These are phyloP conservation scores for Penicillium olsonii DNA, from an alignment of 2,329 filamentous ascomycete species.

Conservation along the genomic window DNA sequence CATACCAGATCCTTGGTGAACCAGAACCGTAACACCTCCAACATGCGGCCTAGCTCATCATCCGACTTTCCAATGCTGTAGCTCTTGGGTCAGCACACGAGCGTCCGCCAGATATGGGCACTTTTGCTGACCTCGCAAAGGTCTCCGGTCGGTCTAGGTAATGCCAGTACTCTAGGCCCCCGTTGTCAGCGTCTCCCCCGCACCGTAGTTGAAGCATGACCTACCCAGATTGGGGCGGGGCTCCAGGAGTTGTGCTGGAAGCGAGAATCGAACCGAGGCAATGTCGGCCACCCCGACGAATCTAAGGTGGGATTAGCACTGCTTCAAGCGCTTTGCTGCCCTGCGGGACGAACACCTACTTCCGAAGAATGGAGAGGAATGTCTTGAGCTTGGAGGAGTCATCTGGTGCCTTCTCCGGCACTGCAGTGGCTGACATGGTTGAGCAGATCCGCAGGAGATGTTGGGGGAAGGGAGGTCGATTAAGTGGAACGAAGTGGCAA, in stretches of 20 bases:
- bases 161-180: conserved; percentile 83
- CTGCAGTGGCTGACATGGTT: conserved; percentile 35
- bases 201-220: conserved; percentile 8
- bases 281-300: conserved; percentile 97
- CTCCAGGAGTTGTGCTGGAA: conserved; percentile 92
- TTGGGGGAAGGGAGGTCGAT: neutral
- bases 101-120: conserved; percentile 18
- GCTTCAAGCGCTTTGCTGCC: neutral
- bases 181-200: conserved; percentile 17
- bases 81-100: conserved; percentile 39
- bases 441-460: conserved; percentile 4
- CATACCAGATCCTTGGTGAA: conserved; percentile 87
- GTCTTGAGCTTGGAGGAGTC: conserved; percentile 88
- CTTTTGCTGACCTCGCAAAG: conserved; percentile 63
- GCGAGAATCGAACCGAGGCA: conserved; percentile 90
- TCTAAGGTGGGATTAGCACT: conserved; percentile 50
- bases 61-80: conserved; percentile 80
- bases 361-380: conserved; percentile 83
- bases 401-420: conserved; percentile 62
- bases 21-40: conserved; percentile 94
- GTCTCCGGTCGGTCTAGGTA: conserved; percentile 94
- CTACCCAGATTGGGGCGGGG: conserved; percentile 85
- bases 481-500: conserved; percentile 8
- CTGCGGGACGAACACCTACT: conserved; percentile 53
- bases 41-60: conserved; percentile 87